A percentile compares a stretch with the other conserved stretches of the same genome.
Conservation (phyloP, 2,329 filamentous ascomycete species). For the Lecanoromycetidae sp. region DNA sequence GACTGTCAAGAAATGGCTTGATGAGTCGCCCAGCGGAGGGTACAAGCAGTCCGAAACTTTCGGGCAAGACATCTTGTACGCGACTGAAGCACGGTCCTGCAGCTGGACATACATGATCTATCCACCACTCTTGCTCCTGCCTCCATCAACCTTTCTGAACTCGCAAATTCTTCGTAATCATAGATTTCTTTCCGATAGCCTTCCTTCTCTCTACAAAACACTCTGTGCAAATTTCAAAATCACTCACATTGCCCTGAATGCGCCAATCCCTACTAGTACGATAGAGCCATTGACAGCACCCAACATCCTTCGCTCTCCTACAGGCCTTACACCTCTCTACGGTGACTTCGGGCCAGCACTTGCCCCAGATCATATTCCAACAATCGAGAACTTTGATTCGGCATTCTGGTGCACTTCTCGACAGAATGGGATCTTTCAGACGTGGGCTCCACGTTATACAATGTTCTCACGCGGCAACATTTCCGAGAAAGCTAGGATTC, state of each 20-base stretch:
- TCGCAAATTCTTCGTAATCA: slow-evolving; percentile 27
- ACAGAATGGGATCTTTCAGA: slow-evolving; percentile 64
- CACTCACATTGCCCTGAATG: slow-evolving; percentile 48
- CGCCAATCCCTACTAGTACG: slow-evolving; percentile 36
- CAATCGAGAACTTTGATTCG: slow-evolving; percentile 43
- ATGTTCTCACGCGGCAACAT: slow-evolving; percentile 94
- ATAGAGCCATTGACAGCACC: not conserved
- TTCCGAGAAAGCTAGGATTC: slow-evolving; percentile 69
- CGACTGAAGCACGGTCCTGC: too few species aligned
- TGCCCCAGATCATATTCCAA: slow-evolving; percentile 17
- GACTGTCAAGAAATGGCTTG: slow-evolving; percentile 7
- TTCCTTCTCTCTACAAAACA: slow-evolving; percentile 24
- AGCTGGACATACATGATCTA: slow-evolving; percentile 41
- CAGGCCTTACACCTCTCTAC: slow-evolving; percentile 54
- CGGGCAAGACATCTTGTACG: not conserved
- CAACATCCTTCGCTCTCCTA: slow-evolving; percentile 65
- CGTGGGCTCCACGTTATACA: slow-evolving; percentile 78
- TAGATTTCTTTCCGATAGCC: slow-evolving; percentile 18
- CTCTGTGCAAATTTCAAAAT: slow-evolving; percentile 25
- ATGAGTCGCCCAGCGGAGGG: not conserved
- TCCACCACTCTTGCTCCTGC: slow-evolving; percentile 45
- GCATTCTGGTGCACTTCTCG: slow-evolving; percentile 73
- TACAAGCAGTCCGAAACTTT: not conserved
- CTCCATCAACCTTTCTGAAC: slow-evolving; percentile 33
- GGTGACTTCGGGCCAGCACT: slow-evolving; percentile 58